phyloP scores from a whole-genome alignment of 1,284 basidiomycete genomes.

The Malassezia furfur region DNA sequence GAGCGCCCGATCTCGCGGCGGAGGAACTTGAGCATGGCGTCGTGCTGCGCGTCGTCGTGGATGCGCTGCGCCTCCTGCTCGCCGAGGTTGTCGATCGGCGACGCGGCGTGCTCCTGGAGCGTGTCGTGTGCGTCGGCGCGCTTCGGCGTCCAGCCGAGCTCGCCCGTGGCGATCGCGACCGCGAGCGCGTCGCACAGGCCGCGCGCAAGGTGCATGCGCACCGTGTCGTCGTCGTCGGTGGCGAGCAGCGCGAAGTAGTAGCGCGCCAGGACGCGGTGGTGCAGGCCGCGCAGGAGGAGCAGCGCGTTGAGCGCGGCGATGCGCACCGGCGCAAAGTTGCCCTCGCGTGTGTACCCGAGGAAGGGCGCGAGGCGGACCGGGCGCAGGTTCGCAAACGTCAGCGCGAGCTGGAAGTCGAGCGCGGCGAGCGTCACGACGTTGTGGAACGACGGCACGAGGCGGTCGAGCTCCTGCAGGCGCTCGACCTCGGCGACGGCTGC shows the following conservation, averaged over 20 bases:
- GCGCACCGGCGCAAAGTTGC: constrained; percentile 69
- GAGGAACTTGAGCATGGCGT: constrained; percentile 34
- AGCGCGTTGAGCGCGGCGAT: constrained; percentile 86
- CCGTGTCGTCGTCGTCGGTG: constrained; percentile 68
- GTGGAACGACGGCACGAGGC: constrained; percentile 85
- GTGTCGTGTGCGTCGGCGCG: constrained; percentile 18
- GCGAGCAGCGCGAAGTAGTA: constrained; percentile 85
- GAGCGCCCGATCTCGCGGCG: constrained; percentile 45
- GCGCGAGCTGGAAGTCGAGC: constrained; percentile 33
- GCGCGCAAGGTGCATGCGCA: constrained; percentile 76
- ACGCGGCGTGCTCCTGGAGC: neutral
- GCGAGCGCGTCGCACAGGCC: constrained; percentile 78
- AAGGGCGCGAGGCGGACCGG: constrained; percentile 72
- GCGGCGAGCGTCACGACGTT: constrained; percentile 80
- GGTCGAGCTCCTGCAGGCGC: constrained; percentile 84
- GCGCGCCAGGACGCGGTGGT: constrained; percentile 60
- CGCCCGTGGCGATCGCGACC: constrained; percentile 71
- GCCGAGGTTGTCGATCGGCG: constrained; percentile 1
- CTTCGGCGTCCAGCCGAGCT: constrained; percentile 18
- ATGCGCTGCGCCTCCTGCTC: constrained; percentile 13
- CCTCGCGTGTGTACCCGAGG: constrained; percentile 75
- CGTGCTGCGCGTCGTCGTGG: constrained; percentile 54
- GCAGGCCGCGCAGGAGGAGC: constrained; percentile 66
- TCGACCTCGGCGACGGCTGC: constrained; percentile 55
- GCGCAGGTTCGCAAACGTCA: constrained; percentile 53